Base-by-base conservation (phyloP, 331 rosid species). In the Phaseolus coccineus region DNA sequence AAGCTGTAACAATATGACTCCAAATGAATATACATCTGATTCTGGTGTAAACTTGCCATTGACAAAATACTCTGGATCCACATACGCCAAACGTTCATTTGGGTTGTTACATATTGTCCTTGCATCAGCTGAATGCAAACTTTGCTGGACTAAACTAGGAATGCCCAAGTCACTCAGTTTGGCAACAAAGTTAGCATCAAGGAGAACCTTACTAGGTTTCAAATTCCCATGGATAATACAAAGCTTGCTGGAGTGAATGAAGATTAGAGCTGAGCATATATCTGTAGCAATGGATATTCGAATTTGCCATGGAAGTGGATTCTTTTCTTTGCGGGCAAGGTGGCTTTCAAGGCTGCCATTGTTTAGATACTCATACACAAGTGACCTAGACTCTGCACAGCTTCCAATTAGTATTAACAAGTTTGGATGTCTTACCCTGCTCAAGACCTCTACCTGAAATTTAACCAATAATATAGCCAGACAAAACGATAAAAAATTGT, bases 341-440 rank as follows among this genome's bases (percentile, higher is more conserved):
- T 82, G 88, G 76, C 90, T 88, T 82, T 89, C 97, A 71, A 95
- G 93, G 89, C 96, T 90, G 47, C 97, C 92, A 81, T 91, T 95
- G 55, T 81, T 90, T 28, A 88, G 86, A 82, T 88, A 86, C 76
- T 95, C 97, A 63, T 92, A 95, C 74, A 95, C 93, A 63, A 95
- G 83, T 50, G 96, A 90, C 69, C 96, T 85, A 25, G 91, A 82
- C 82, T 95, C 99, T 10, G 90, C 91, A 77, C 97, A 92, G 74
- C 83, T 80, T 81, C 99, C 99, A 76, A 93, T 81, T 71, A 92
- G 81, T 37, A 97, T 86, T 42, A 84, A 77, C 72, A 95, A 72
- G 86, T 91, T 93, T 67, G 92, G 97, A 87, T 95, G 99, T 78
- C 97, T 85, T 61, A 90, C 81, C 85, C 96, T 87, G 67, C 97